Percentiles rank a stretch among this genome's conserved stretches.
These are phyloP conservation scores for Neobulgaria alba DNA, from an alignment of 2,329 filamentous ascomycete species.

Conservation along the genomic window DNA sequence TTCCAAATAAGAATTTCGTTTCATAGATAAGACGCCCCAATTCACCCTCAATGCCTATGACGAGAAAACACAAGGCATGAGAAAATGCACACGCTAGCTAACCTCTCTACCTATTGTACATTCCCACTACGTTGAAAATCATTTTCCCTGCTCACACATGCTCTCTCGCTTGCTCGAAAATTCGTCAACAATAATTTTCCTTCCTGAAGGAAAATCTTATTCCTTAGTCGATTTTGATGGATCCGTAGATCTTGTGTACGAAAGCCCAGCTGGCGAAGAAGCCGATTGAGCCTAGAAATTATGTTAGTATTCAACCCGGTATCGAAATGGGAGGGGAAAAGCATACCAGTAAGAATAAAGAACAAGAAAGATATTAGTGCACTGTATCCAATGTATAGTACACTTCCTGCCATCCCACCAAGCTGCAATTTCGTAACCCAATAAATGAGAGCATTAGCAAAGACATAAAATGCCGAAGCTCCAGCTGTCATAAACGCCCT, in stretches of 20 bases:
- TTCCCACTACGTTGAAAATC: not conserved
- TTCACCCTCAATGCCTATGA: too few relatives aligned
- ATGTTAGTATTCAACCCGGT: conserved; percentile 13
- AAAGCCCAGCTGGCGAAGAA: conserved; percentile 95
- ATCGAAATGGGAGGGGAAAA: not conserved
- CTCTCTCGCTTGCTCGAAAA: not conserved
- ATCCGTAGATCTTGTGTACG: conserved; percentile 85
- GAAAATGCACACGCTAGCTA: too few relatives aligned
- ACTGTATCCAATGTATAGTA: conserved; percentile 91
- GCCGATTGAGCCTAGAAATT: conserved; percentile 71
- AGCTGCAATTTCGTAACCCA: conserved; percentile 84
- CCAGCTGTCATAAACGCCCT: conserved; percentile 86
- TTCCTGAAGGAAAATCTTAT: not conserved
- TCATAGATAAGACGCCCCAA: too few relatives aligned
- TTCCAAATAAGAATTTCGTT: too few relatives aligned
- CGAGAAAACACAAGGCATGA: too few relatives aligned
- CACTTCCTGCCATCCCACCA: conserved; percentile 73
- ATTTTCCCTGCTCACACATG: not conserved
- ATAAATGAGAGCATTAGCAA: conserved; percentile 83
- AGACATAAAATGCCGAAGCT: conserved; percentile 85
- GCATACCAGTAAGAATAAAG: conserved; percentile 86
- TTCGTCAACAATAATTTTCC: not conserved
- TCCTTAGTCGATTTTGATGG: conserved; percentile 88
- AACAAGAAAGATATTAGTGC: conserved; percentile 82
- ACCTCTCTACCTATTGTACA: not conserved